Percentiles rank a stretch among this genome's conserved stretches.
Evolutionary conservation across 768 basidiomycete species (phyloP).

Genomic region (Russula vinacea): DNA sequence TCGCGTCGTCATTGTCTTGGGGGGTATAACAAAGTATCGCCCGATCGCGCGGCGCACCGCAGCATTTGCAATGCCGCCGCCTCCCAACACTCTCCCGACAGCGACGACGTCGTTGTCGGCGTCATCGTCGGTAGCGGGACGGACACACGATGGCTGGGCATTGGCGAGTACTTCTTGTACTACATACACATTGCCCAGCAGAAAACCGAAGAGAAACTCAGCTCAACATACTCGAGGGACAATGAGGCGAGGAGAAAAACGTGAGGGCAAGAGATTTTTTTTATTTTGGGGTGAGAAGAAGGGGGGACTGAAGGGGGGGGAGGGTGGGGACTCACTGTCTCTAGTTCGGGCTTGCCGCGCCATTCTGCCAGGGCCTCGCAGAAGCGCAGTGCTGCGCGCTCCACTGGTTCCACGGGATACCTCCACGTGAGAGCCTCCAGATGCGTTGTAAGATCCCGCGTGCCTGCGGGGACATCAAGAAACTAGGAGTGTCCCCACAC

Average conservation of each 20-base stretch:
- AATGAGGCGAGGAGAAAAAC: not conserved
- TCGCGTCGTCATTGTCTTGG: not conserved
- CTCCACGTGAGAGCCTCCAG: constrained; percentile 76
- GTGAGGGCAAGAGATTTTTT: not conserved
- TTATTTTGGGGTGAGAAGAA: not conserved
- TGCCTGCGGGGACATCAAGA: constrained; percentile 66
- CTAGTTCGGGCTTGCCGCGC: constrained; percentile 82
- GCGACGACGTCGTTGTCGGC: not conserved
- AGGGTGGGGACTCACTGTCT: constrained; percentile 48
- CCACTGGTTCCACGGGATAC: constrained; percentile 78
- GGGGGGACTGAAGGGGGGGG: not conserved
- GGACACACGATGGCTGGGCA: not conserved
- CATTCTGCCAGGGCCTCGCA: constrained; percentile 79
- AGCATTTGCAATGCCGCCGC: not conserved
- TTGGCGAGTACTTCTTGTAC: constrained; percentile 34
- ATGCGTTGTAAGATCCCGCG: constrained; percentile 73
- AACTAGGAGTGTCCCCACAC: constrained; percentile 47
- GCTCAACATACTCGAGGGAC: not conserved
- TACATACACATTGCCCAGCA: constrained; percentile 20
- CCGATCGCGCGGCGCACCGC: constrained; percentile 22
- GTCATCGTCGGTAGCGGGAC: not conserved
- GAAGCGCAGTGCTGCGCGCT: constrained; percentile 72
- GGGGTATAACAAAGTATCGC: constrained; percentile 2
- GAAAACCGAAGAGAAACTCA: not conserved
- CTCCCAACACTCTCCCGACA: not conserved